Base-by-base conservation (phyloP, 805 yeast genomes). In the Wickerhamiella bombiphila region DNA sequence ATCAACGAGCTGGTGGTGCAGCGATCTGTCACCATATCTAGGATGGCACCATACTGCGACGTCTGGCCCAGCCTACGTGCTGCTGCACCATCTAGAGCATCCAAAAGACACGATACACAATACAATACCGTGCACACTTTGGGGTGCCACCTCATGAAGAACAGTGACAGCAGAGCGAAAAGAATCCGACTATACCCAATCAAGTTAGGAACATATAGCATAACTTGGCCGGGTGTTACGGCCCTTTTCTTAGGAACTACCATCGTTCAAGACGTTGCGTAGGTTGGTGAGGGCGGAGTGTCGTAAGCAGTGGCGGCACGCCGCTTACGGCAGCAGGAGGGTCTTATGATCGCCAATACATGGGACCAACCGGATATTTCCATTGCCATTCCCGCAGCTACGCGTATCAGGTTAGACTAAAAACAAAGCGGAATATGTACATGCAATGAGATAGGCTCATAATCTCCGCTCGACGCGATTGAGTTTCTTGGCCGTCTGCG, bases 21-120 rank as follows among this genome's bases (percentile, higher is more conserved):
- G 54, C 99, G 70, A 58, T 91, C 99, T 15, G 98, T 88, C 22
- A 91, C 96, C 99, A 91, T 91, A 59, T 91, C 99, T 50, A 91
- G 69, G 16, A 93, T 94, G 15, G 98, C 97, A 26, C 99, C 99
- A 48, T 83, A 82, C 48, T 73, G 70, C 22, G 96, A 81, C 13
- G 94, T 78, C 58, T 91, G 99, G 56, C 80, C 73, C 56, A 68
- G 82, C 51, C 69, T 70, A 45, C 99, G 70, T 3, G 99, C 99
- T 40, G 94, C 93, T 39, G 78, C 75, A 3, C 99, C 99, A 57
- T 91, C 99, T 41, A 85, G 72, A 0, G 99, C 99, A 59, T 91
- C 99, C 44, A 91, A 65, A 39, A 91, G 65, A 50, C 98, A 93
- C 9, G 95, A 83, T 15, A 83, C 65, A 13, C 93, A 79, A 56